Evolutionary conservation across 1,284 basidiomycete genomes (phyloP).

Genomic region (Trichosporon inkin): DNA sequence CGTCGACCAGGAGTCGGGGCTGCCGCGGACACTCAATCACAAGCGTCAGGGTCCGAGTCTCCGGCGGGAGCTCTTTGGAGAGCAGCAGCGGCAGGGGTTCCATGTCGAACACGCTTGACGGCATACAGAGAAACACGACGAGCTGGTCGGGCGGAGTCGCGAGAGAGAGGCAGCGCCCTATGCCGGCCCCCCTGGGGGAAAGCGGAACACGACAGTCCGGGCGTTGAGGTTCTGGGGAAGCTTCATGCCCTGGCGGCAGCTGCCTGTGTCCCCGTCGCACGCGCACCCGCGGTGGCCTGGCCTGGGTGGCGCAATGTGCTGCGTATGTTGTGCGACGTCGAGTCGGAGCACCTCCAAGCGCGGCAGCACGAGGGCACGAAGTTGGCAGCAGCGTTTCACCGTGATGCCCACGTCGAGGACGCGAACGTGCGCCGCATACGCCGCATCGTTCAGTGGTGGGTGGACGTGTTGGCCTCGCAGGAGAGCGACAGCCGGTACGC

Average conservation of each 20-base stretch:
- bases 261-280: too few relatives aligned
- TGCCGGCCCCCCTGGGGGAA: background rate
- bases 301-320: background rate
- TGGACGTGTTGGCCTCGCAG: background rate
- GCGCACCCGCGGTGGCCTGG: too few relatives aligned
- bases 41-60: background rate
- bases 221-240: background rate
- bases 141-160: background rate
- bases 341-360: background rate
- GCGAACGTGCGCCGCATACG: background rate
- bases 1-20: background rate
- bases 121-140: background rate
- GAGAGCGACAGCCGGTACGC: background rate
- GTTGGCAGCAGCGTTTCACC: background rate
- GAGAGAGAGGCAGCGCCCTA: background rate
- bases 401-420: background rate
- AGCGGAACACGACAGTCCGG: background rate
- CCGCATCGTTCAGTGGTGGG: background rate
- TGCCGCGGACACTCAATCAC: background rate
- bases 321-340: background rate
- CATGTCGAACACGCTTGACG: background rate
- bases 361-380: background rate
- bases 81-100: background rate
- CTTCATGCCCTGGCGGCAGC: too few relatives aligned
- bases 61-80: background rate